These are phyloP conservation scores for Fusarium transvaalense DNA, from an alignment of 2,329 filamentous ascomycete species.

Conservation along the genomic window DNA sequence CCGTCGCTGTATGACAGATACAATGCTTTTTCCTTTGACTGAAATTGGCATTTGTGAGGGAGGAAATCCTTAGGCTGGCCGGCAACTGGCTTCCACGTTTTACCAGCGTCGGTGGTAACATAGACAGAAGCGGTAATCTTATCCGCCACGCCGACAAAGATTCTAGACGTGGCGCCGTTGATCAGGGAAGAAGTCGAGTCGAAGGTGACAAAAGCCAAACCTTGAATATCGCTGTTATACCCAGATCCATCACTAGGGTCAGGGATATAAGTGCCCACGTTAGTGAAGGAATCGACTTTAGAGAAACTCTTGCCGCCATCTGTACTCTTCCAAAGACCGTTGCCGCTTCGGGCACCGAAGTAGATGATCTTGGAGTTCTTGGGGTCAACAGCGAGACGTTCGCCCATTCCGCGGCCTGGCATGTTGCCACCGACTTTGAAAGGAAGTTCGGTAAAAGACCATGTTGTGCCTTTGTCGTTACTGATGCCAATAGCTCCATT, in stretches of 20 bases:
- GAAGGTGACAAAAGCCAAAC: conserved; percentile 67
- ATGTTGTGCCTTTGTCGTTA: conserved; percentile 66
- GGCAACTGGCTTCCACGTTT: conserved; percentile 64
- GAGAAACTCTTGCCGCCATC: conserved; percentile 67
- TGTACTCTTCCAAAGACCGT: conserved; percentile 70
- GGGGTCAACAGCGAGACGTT: conserved; percentile 69
- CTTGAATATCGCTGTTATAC: conserved; percentile 60
- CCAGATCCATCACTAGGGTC: conserved; percentile 60
- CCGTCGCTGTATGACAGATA: conserved; percentile 69
- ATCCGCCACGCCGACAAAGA: conserved; percentile 69
- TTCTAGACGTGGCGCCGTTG: conserved; percentile 64
- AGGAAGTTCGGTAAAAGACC: conserved; percentile 61
- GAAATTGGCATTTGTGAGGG: conserved; percentile 66
- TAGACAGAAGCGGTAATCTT: conserved; percentile 66
- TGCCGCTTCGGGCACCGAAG: conserved; percentile 69
- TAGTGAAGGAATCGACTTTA: conserved; percentile 65
- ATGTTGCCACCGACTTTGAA: conserved; percentile 74
- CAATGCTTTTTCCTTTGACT: conserved; percentile 63
- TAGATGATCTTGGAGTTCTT: conserved; percentile 68
- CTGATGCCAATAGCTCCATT: conserved; percentile 67
- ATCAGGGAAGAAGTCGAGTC: conserved; percentile 62
- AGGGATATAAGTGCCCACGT: conserved; percentile 62
- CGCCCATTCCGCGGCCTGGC: conserved; percentile 70
- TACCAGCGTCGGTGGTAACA: conserved; percentile 65
- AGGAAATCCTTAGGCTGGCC: conserved; percentile 65